A percentile compares a stretch with the other conserved stretches of the same genome.
phyloP scores from a whole-genome alignment of 108 stramenopile species.

The Skeletonema costatum region DNA sequence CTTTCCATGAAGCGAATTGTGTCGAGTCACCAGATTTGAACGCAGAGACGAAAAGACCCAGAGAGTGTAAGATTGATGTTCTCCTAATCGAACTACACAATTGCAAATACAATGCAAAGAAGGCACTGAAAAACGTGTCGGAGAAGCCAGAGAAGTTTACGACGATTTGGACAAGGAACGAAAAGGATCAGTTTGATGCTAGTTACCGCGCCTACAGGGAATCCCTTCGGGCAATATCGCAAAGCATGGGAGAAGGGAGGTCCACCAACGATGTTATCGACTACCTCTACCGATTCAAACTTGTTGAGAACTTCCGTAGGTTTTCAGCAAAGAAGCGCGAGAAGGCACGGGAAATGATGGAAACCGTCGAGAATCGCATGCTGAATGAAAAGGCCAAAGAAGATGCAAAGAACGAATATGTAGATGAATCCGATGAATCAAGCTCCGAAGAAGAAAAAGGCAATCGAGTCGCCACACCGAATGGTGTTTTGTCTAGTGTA shows the following conservation, averaged over 20 bases:
- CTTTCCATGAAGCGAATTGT: constrained; percentile 36
- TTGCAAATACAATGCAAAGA: constrained; percentile 44
- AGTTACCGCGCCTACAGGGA: constrained; percentile 77
- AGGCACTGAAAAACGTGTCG: constrained; percentile 51
- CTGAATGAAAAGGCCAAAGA: constrained; percentile 34
- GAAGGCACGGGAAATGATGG: constrained; percentile 75
- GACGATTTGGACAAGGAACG: constrained; percentile 58
- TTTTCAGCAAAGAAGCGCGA: constrained; percentile 85
- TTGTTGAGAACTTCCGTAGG: constrained; percentile 84
- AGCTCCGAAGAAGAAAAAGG: constrained; percentile 30
- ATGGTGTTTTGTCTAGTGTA: constrained; percentile 1
- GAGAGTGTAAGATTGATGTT: constrained; percentile 65
- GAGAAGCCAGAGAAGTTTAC: constrained; percentile 50
- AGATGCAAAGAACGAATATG: constrained; percentile 28
- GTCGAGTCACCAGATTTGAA: constrained; percentile 37
- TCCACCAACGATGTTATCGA: constrained; percentile 75
- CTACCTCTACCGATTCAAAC: constrained; percentile 89
- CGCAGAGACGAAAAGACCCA: constrained; percentile 28
- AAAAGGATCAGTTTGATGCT: constrained; percentile 72
- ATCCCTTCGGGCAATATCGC: constrained; percentile 69
- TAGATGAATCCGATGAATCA: constrained; percentile 23
- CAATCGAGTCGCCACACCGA: background rate
- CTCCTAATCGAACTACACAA: constrained; percentile 58
- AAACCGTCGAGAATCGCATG: constrained; percentile 70
- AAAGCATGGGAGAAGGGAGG: constrained; percentile 52